Conservation (phyloP, 495 filamentous ascomycete genomes). For the Umbilicaria muhlenbergii region DNA sequence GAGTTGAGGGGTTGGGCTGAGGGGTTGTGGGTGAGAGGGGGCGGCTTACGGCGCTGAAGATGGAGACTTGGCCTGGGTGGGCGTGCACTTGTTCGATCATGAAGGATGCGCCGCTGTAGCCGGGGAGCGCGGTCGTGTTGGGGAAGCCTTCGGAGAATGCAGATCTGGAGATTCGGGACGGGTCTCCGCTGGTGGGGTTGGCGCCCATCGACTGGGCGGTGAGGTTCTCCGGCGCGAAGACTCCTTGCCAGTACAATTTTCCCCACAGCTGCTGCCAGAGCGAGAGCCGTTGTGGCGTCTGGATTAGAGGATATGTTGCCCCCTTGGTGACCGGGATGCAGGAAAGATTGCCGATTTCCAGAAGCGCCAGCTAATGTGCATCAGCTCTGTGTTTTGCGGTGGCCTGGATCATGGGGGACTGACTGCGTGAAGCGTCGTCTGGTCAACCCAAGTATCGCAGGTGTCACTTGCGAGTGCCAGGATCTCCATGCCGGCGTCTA, state of each 20-base stretch:
- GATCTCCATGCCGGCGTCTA: conserved; percentile 16
- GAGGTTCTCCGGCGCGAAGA: conserved; percentile 18
- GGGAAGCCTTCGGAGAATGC: conserved; percentile 24
- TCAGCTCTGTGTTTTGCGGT: too few species aligned
- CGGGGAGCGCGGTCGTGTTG: conserved; percentile 12
- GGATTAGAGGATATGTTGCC: conserved; percentile 20
- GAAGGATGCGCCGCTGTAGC: conserved; percentile 16
- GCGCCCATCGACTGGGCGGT: conserved; percentile 16
- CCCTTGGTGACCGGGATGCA: conserved; percentile 22
- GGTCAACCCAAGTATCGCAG: conserved; percentile 20
- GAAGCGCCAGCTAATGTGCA: conserved; percentile 12
- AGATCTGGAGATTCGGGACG: conserved; percentile 17
- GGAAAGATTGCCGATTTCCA: conserved; percentile 18
- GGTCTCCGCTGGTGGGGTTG: conserved; percentile 20
- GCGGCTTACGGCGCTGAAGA: conserved; percentile 3
- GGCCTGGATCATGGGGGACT: not conserved
- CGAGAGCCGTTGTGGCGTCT: conserved; percentile 18
- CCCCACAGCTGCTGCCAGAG: conserved; percentile 21
- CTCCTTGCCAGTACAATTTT: conserved; percentile 21
- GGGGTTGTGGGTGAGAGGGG: not conserved
- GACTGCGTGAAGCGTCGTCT: conserved; percentile 16
- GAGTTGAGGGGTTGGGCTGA: not conserved
- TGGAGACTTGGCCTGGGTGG: conserved; percentile 20
- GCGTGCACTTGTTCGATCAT: conserved; percentile 26
- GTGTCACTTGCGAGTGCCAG: conserved; percentile 19